Evolutionary conservation across 495 filamentous ascomycete genomes (phyloP), one percentile per base, ranked within the genome.

Genomic region (Viridothelium virens): DNA sequence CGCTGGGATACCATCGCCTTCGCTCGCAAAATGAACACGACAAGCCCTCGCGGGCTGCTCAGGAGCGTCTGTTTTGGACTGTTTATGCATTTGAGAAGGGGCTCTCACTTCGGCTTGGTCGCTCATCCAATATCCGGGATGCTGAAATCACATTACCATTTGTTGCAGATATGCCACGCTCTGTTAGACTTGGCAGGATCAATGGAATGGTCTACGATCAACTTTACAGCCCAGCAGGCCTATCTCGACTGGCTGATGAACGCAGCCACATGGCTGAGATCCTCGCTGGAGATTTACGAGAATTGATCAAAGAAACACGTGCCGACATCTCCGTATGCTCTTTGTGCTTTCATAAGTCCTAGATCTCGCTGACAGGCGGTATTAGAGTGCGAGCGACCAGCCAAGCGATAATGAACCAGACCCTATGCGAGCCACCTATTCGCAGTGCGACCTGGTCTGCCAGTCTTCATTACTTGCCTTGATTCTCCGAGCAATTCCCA

Each of bases 171-270:
- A 65, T 65, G 11, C 71, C 76, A 12, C 72, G 72, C 2, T 87
- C 83, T 84, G 79, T 84, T 44, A 75, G 74, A 56, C 77, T 84
- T 38, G 82, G 82, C 39, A 79, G 78, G 18, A 79, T 88, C n/a
- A 80, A 85, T 48, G 82, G 83, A 4, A 76, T 79, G 16, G 79
- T 82, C 4, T 88, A 88, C 68, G 81, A 85, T 63, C 75, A 80
- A 36, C 73, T 89, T 37, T 89, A 87, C 68, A 86, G 83, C 63
- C 85, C 85, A 2, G 80, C 79, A 0, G 85, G 84, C 3, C 72
- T 89, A 56, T 75, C 77, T 0, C 79, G 79, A 62, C 75, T 80
- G 1, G 79, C 80, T 44, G 73, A 72, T 14, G 76, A 83, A 38
- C 77, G 86, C 12, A 47, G 61, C 62, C 6, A n/a, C 34, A 56